Percentiles rank a stretch among this genome's conserved stretches.
phyloP scores from a whole-genome alignment of 352 stramenopile genomes.

The Phytophthora multivora region DNA sequence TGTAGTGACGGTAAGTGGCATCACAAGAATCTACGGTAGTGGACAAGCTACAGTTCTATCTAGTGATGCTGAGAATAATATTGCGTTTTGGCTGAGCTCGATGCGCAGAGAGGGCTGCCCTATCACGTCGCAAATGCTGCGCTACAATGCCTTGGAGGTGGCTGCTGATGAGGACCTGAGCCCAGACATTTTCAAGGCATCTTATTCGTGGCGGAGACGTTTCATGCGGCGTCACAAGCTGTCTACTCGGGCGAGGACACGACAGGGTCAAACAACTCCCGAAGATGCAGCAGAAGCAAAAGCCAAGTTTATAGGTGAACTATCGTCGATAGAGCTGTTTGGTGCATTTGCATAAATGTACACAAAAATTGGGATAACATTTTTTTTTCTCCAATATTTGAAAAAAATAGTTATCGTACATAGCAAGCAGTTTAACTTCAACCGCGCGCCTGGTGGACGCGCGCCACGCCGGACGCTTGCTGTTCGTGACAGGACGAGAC shows the following conservation, averaged over 20 bases:
- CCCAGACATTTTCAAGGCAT: background rate
- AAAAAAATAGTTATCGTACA: no score
- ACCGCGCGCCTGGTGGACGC: no score
- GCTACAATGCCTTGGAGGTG: conserved; percentile 5
- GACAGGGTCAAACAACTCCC: conserved; percentile 6
- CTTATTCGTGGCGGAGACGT: background rate
- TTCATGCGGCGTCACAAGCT: conserved; percentile 10
- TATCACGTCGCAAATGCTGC: background rate
- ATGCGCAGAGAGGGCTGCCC: conserved; percentile 8
- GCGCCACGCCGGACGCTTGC: no score
- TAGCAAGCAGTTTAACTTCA: no score
- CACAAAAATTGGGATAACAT: no score
- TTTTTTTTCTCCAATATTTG: no score
- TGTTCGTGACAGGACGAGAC: no score
- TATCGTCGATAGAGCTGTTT: no score
- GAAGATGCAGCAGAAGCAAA: background rate
- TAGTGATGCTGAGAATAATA: background rate
- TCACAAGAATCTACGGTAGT: background rate
- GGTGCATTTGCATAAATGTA: no score
- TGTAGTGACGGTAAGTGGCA: background rate
- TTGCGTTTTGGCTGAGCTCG: conserved; percentile 1
- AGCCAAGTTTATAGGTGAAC: background rate
- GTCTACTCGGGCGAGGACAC: conserved; percentile 1
- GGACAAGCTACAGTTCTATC: conserved; percentile 6
- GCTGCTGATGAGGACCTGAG: conserved; percentile 3